These are phyloP conservation scores for Lentinula lateritia DNA, from an alignment of 768 basidiomycete genomes.

Conservation along the genomic window DNA sequence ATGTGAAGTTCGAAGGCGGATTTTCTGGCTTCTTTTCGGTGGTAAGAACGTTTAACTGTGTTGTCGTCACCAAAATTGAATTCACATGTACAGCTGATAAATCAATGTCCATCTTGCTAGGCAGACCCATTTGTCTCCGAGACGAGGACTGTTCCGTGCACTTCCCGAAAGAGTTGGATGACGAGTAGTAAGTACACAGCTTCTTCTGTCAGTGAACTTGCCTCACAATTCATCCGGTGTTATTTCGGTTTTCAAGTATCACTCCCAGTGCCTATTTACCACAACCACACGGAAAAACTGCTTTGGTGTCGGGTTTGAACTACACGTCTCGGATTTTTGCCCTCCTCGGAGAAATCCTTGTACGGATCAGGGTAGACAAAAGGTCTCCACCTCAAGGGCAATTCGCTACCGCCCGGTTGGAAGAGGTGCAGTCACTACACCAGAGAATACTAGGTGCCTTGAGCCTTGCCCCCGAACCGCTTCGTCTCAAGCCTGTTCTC, in stretches of 20 bases:
- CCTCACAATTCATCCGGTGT: slow-evolving; percentile 5
- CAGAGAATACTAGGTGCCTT: slow-evolving; percentile 70
- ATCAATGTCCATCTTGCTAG: slow-evolving; percentile 81
- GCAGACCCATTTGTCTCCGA: slow-evolving; percentile 78
- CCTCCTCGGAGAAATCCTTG: slow-evolving; percentile 79
- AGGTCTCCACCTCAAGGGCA: slow-evolving; percentile 81
- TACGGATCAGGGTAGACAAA: slow-evolving; percentile 83
- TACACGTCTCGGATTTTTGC: slow-evolving; percentile 85
- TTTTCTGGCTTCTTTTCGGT: slow-evolving; percentile 88
- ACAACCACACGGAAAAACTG: slow-evolving; percentile 84
- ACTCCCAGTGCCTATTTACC: slow-evolving; percentile 79
- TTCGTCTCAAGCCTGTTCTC: slow-evolving; percentile 60
- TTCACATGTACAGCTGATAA: slow-evolving; percentile 63
- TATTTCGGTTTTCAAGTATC: slow-evolving; percentile 44
- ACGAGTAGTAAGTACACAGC: slow-evolving; percentile 69
- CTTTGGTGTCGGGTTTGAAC: slow-evolving; percentile 81
- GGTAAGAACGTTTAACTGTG: slow-evolving; percentile 38
- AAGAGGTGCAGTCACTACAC: slow-evolving; percentile 81
- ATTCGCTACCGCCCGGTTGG: slow-evolving; percentile 77
- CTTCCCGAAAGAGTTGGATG: slow-evolving; percentile 84
- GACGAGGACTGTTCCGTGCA: slow-evolving; percentile 90
- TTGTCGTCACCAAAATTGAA: slow-evolving; percentile 8
- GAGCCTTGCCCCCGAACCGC: slow-evolving; percentile 68
- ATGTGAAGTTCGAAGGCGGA: slow-evolving; percentile 78
- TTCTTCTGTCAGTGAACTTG: neutral